Percentiles rank a stretch among this genome's conserved stretches.
These are phyloP conservation scores for Neocallimastix lanati DNA, from an alignment of 192 early-diverging fungal species.

Conservation along the genomic window DNA sequence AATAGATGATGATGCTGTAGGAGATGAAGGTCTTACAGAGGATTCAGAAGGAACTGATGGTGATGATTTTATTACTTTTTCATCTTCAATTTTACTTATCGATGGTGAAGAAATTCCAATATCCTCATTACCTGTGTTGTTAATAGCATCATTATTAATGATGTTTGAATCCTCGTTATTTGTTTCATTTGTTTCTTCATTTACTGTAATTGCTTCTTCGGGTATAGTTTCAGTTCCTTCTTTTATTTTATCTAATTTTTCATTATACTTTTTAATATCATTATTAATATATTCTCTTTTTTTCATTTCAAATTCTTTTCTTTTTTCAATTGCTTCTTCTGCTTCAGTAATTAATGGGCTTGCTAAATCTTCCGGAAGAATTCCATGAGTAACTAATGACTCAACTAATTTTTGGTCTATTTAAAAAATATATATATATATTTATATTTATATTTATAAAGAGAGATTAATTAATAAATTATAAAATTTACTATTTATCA, in stretches of 20 bases:
- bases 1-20: constrained; percentile 1
- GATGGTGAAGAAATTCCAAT: neutral
- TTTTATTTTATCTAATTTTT: neutral
- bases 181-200: neutral
- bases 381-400: neutral
- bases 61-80: constrained; percentile 5
- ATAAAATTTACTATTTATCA: no score
- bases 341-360: neutral
- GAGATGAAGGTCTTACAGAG: constrained; percentile 1
- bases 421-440: no score
- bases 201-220: neutral
- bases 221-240: neutral
- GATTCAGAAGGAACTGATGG: constrained; percentile 8
- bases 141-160: neutral
- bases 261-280: neutral
- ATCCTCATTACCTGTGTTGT: neutral
- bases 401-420: neutral
- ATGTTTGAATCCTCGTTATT: neutral
- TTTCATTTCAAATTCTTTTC: neutral
- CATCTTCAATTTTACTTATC: constrained; percentile 1
- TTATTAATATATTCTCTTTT: neutral
- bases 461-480: no score
- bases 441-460: no score
- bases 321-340: neutral
- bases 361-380: neutral